These are phyloP conservation scores for Canna indica DNA, from an alignment of 176 grass and related monocot species.

Conservation along the genomic window DNA sequence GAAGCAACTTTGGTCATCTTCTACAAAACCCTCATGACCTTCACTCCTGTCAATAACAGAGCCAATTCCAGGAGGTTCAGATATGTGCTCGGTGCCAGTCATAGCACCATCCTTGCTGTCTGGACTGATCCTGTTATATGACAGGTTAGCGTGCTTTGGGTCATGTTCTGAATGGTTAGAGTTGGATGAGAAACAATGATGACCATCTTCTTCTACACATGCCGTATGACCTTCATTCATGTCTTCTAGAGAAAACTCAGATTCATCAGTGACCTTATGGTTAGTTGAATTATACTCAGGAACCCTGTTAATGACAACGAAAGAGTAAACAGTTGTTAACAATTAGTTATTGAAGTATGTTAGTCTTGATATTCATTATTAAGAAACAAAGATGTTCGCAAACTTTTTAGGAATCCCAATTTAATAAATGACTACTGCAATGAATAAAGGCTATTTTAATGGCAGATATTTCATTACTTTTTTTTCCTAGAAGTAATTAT, in stretches of 20 bases:
- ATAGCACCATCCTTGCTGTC: constrained; percentile 38
- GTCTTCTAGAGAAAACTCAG: constrained; percentile 32
- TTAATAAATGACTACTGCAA: not conserved
- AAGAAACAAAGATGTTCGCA: not conserved
- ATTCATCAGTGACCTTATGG: constrained; percentile 32
- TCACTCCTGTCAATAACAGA: constrained; percentile 37
- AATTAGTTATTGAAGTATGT: not conserved
- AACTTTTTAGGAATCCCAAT: not conserved
- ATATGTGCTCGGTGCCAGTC: constrained; percentile 32
- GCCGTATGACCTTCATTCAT: constrained; percentile 30
- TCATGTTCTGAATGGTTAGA: constrained; percentile 35
- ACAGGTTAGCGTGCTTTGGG: constrained; percentile 44
- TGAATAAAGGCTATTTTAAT: not conserved
- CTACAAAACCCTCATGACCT: constrained; percentile 37
- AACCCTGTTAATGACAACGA: constrained; percentile 25
- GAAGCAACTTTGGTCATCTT: constrained; percentile 23
- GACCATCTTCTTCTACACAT: constrained; percentile 40
- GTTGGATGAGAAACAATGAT: constrained; percentile 28
- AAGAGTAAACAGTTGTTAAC: not conserved
- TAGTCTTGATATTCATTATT: not conserved
- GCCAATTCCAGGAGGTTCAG: constrained; percentile 38
- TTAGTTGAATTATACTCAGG: constrained; percentile 29
- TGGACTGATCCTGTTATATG: constrained; percentile 47
- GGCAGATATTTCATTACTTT: not conserved
- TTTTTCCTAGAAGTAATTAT: no score